phyloP scores from a whole-genome alignment of 1,139 yeast species.

The Sugiyamaella pinicola region DNA sequence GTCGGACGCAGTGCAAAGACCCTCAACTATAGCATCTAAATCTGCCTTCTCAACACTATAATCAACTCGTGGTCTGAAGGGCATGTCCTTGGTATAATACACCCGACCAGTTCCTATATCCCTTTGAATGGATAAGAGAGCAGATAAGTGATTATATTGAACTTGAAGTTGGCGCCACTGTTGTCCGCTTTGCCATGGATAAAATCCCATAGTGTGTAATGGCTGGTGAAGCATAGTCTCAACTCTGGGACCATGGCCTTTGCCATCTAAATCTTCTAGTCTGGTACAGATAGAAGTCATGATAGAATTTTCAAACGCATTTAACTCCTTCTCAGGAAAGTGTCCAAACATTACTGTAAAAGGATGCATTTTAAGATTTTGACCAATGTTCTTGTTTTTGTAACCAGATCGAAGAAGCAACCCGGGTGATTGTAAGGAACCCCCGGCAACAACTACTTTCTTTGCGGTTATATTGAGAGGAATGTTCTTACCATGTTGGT shows the following conservation, averaged over 20 bases:
- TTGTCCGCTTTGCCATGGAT: conserved; percentile 52
- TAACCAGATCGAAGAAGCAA: conserved; percentile 56
- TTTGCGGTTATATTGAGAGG: conserved; percentile 50
- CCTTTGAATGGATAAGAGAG: conserved; percentile 54
- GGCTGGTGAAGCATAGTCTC: conserved; percentile 58
- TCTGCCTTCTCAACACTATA: conserved; percentile 51
- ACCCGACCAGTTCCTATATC: conserved; percentile 48
- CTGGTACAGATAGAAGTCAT: conserved; percentile 56
- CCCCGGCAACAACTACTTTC: conserved; percentile 53
- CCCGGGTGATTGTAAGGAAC: conserved; percentile 57
- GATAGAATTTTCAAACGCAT: conserved; percentile 50
- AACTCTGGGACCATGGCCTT: conserved; percentile 59
- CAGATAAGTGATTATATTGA: conserved; percentile 48
- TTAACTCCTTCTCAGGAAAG: conserved; percentile 42
- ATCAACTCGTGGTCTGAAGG: conserved; percentile 47
- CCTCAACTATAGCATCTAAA: conserved; percentile 47
- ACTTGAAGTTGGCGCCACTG: conserved; percentile 45
- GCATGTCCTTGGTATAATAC: conserved; percentile 43
- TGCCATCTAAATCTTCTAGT: conserved; percentile 56
- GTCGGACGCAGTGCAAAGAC: conserved; percentile 50
- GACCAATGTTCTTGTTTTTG: conserved; percentile 56
- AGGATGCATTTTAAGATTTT: conserved; percentile 59
- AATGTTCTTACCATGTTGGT: conserved; percentile 33
- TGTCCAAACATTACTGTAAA: conserved; percentile 49
- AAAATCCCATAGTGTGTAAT: conserved; percentile 43